Conservation (phyloP, 768 basidiomycete species). For the Suillus lakei region DNA sequence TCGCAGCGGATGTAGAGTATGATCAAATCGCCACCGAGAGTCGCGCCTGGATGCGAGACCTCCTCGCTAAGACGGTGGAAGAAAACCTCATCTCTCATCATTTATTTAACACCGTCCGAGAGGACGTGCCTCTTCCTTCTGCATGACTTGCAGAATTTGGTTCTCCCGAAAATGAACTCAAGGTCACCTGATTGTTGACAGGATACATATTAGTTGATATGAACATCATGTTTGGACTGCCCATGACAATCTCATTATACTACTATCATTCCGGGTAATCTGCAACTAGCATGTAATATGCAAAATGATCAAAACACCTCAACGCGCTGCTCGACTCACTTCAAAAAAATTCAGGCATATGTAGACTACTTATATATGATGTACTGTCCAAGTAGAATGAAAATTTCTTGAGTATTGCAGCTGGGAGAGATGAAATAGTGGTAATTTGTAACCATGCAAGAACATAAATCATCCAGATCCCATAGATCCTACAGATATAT, state of each 20-base stretch:
- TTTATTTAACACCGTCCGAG: neutral
- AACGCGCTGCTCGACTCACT: no score
- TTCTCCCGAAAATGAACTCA: neutral
- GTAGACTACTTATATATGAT: no score
- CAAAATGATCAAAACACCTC: no score
- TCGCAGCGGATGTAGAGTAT: slow-evolving; percentile 30
- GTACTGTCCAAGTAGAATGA: no score
- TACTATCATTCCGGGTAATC: no score
- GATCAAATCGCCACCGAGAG: slow-evolving; percentile 14
- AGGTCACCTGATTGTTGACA: neutral
- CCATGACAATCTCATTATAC: neutral
- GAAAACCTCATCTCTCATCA: slow-evolving; percentile 17
- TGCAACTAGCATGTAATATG: no score
- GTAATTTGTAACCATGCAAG: no score
- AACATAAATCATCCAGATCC: no score
- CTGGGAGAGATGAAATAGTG: no score
- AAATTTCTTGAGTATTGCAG: no score
- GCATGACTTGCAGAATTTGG: neutral
- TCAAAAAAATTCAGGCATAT: no score
- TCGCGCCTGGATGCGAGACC: slow-evolving; percentile 21
- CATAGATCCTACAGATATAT: no score
- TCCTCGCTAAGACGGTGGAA: slow-evolving; percentile 21
- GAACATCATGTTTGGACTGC: neutral
- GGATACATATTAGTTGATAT: neutral
- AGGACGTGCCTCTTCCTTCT: neutral